Evolutionary conservation across 768 basidiomycete species (phyloP), one percentile per base, ranked within the genome.

Genomic region (Saitozyma podzolica): DNA sequence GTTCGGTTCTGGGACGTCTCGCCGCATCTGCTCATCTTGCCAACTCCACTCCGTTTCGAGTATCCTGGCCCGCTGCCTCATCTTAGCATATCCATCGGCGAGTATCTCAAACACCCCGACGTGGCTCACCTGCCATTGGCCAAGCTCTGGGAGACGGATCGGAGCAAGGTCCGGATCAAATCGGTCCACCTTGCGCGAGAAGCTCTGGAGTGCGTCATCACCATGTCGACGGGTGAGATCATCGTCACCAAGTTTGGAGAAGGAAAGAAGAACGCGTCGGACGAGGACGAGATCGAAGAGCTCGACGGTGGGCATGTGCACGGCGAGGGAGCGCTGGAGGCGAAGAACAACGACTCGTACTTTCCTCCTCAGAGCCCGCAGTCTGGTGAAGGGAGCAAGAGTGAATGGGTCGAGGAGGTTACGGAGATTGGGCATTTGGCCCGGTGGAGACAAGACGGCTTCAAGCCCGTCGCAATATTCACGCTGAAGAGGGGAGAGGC

Each of bases 1-100:
- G 79, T 93, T 53, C 85, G 84, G 58, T 89, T 93, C 76, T 85
- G 86, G 66, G 91, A 95, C 75, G 77, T 87, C 48, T 90, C 89
- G 58, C 83, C 86, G 5, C 87, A 88, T 59, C 59, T 79, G 39
- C 82, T 91, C 2, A 80, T 91, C 3, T 80, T 85, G 7, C 81
- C 83, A 4, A 81, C 82, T 9, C 85, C 88, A 4, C 75, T 91
- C 1, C 79, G 83, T 29, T 81, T 83, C 57, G 83, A 86, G 60
- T 92, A 86, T 69, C 91, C 92, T 0, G 82, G 83, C n/a, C 80
- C 84, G 0, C 81, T 91, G 9, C 83, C 84, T 6, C 81, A 83
- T 16, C 82, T 91, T 29, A 86, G 84, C 3, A 84, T 92, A 54
- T 84, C 88, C 45, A 69, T 90, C 9, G 79, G 81, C 37, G 68